Evolutionary conservation across 2,329 filamentous ascomycete species (phyloP).

Genomic region (Rutstroemia sp.): DNA sequence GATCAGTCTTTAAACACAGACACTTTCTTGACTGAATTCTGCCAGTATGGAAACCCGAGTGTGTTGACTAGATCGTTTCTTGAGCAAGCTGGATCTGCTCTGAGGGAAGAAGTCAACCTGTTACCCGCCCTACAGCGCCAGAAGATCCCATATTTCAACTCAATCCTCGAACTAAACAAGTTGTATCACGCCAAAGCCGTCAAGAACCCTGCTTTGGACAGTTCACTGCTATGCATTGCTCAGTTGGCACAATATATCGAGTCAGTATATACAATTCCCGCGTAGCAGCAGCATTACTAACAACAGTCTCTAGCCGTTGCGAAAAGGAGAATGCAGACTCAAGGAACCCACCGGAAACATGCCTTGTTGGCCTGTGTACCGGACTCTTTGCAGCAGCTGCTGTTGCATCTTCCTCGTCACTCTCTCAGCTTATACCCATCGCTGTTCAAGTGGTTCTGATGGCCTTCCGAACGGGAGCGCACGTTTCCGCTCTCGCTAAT

Average conservation of each 20-base stretch:
- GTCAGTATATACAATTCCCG: conserved; percentile 35
- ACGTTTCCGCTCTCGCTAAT: conserved; percentile 12
- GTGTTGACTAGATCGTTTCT: conserved; percentile 55
- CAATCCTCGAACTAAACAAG: conserved; percentile 57
- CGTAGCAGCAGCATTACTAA: not conserved
- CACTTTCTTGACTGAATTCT: conserved; percentile 50
- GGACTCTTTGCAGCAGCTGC: conserved; percentile 8
- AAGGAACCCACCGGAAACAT: conserved; percentile 2
- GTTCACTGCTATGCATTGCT: conserved; percentile 54
- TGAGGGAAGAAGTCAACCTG: conserved; percentile 52
- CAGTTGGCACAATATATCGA: conserved; percentile 65
- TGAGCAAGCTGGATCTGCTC: conserved; percentile 46
- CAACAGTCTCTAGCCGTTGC: not conserved
- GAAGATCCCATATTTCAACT: conserved; percentile 54
- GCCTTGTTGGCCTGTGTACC: conserved; percentile 8
- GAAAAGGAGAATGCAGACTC: conserved; percentile 8
- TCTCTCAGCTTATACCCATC: conserved; percentile 7
- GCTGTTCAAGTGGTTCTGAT: conserved; percentile 7
- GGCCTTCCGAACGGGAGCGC: conserved; percentile 3
- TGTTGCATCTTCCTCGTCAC: conserved; percentile 6
- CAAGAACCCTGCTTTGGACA: conserved; percentile 57
- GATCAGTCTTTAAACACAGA: conserved; percentile 65
- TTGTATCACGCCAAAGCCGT: conserved; percentile 49
- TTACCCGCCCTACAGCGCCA: conserved; percentile 50
- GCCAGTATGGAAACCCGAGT: conserved; percentile 38